phyloP scores from a whole-genome alignment of 495 filamentous ascomycete species.

The Xylaria intraflava region DNA sequence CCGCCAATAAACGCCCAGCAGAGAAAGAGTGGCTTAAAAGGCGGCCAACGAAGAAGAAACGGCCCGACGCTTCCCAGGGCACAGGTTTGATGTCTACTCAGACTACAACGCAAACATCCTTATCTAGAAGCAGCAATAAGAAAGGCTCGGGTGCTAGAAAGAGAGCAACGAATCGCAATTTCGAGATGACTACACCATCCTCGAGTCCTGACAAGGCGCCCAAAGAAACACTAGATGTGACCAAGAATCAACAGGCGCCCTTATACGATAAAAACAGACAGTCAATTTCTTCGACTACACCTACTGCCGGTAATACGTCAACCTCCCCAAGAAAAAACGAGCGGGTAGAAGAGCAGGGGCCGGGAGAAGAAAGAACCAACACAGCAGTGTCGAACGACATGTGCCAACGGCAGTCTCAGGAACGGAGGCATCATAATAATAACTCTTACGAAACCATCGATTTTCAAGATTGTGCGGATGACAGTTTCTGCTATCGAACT shows the following conservation, averaged over 20 bases:
- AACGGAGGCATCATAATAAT: not conserved
- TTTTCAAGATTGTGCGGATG: slow-evolving; percentile 16
- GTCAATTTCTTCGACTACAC: not conserved
- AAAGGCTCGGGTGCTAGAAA: not conserved
- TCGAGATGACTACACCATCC: slow-evolving; percentile 21
- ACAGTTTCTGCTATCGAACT: slow-evolving; percentile 27
- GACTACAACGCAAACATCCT: slow-evolving; percentile 9
- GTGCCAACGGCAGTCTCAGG: not conserved
- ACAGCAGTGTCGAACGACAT: not conserved
- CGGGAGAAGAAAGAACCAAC: not conserved
- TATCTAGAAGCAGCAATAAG: not conserved
- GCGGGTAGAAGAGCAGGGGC: not conserved
- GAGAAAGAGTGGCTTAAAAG: slow-evolving; percentile 21
- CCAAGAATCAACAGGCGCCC: not conserved
- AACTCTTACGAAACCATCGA: slow-evolving; percentile 1
- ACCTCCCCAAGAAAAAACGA: not conserved
- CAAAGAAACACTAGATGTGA: not conserved
- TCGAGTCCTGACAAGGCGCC: slow-evolving; percentile 11
- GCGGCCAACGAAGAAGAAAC: slow-evolving; percentile 18
- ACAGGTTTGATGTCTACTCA: slow-evolving; percentile 12
- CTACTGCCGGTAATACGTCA: not conserved
- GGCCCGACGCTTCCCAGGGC: slow-evolving; percentile 11
- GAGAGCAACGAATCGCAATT: slow-evolving; percentile 15
- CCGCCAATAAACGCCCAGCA: slow-evolving; percentile 16
- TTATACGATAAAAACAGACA: not conserved